phyloP scores from a whole-genome alignment of 345 rosid genomes.

The Nephelium lappaceum region DNA sequence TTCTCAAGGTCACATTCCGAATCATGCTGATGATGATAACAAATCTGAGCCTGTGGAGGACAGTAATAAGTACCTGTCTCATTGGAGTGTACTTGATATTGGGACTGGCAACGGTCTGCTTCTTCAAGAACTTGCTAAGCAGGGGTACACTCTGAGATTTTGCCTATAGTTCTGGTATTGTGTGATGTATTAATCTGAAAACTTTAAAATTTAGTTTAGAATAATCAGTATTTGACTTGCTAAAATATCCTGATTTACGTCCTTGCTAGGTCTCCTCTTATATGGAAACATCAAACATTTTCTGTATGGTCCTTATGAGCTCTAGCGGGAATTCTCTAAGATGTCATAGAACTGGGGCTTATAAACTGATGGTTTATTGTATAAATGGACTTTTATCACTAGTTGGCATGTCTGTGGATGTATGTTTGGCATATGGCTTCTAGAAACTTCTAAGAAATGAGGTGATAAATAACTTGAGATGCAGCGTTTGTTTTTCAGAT shows the following conservation, averaged over 20 bases:
- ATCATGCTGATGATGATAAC: slow-evolving; percentile 42
- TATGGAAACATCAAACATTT: not conserved
- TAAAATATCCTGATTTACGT: not conserved
- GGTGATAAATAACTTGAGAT: not conserved
- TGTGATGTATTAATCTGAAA: slow-evolving; percentile 8
- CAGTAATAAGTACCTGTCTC: slow-evolving; percentile 57
- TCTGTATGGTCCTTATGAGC: not conserved
- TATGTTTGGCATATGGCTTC: not conserved
- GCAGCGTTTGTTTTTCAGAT: not conserved
- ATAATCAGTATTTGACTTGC: not conserved
- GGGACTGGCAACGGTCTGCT: slow-evolving; percentile 98
- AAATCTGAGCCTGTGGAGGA: slow-evolving; percentile 54
- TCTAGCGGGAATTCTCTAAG: not conserved
- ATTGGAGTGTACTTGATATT: slow-evolving; percentile 93
- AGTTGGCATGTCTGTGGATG: not conserved
- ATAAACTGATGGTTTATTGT: not conserved
- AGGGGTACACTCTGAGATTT: slow-evolving; percentile 66
- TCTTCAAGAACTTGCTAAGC: slow-evolving; percentile 94
- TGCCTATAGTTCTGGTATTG: slow-evolving; percentile 38
- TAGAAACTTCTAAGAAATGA: not conserved
- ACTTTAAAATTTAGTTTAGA: not conserved
- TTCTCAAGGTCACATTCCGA: slow-evolving; percentile 52
- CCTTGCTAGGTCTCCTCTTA: not conserved
- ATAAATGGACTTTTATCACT: too few relatives aligned
- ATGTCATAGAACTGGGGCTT: not conserved